A percentile compares a stretch with the other conserved stretches of the same genome.
phyloP scores from a whole-genome alignment of 495 filamentous ascomycete genomes.

The Tuber calosporum region DNA sequence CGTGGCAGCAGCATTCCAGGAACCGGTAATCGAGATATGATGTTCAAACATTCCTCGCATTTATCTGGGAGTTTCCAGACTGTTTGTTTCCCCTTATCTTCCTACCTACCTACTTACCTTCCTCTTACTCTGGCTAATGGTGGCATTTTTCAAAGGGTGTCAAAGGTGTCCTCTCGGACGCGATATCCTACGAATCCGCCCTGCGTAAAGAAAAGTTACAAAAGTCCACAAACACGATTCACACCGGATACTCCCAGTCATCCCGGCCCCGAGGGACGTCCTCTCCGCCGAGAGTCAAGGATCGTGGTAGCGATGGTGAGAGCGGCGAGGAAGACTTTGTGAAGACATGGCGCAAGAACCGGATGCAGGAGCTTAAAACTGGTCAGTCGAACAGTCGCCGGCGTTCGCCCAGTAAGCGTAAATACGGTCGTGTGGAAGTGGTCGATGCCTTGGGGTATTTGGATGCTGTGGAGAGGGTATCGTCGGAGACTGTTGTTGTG shows the following conservation, averaged over 20 bases:
- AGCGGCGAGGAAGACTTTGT: constrained; percentile 73
- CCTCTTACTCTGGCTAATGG: constrained; percentile 16
- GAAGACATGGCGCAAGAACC: constrained; percentile 68
- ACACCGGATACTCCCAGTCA: constrained; percentile 25
- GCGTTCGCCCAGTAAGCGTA: constrained; percentile 60
- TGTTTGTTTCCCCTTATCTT: constrained; percentile 32
- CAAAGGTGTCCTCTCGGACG: constrained; percentile 96
- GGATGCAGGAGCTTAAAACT: constrained; percentile 67
- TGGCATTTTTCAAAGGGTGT: constrained; percentile 59
- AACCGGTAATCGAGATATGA: constrained; percentile 34
- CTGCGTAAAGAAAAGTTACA: constrained; percentile 49
- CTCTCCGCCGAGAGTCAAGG: constrained; percentile 21
- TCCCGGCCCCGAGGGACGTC: constrained; percentile 13
- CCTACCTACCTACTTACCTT: constrained; percentile 47
- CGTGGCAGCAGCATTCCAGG: constrained; percentile 41
- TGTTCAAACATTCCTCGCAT: constrained; percentile 30
- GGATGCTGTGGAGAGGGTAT: constrained; percentile 86
- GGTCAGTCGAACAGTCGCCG: constrained; percentile 51
- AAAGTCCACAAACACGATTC: constrained; percentile 33
- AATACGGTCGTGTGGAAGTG: constrained; percentile 68
- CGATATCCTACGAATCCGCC: constrained; percentile 79
- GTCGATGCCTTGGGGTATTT: constrained; percentile 90
- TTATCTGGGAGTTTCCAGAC: constrained; percentile 38
- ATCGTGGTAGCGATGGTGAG: constrained; percentile 51
- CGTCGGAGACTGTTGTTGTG: constrained; percentile 75